Evolutionary conservation across 345 rosid species (phyloP), one percentile per base, ranked within the genome.

Genomic region (Rhizophora mangle): DNA sequence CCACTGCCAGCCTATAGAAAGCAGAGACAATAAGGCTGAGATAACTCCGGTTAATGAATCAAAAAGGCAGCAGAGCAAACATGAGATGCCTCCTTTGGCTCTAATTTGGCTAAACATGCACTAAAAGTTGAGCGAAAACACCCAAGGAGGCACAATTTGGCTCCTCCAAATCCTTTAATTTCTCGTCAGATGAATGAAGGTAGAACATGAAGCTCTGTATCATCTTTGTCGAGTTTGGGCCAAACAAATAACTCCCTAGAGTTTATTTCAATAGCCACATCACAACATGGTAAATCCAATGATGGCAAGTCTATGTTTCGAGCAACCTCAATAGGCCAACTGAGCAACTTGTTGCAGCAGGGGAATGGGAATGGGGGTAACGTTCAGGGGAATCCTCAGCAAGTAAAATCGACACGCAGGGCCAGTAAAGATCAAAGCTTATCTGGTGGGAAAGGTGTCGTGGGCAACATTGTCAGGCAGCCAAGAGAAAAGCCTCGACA

Each of bases 401-500:
- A 77, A 15, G 64, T 10, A 39, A 71, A 31, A 26, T 67, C 74
- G 57, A 70, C 55, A 30, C 58, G 75, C 11, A 76, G 68, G 47
- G 47, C 83, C 10, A 81, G 72, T 74, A 56, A 70, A 68, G 78
- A 72, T 26, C 65, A 58, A 49, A 59, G 71, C 31, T 80, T 70
- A 65, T 75, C 68, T 47, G 79, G 84, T 24, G 55, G 62, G 3
- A 75, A 72, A 63, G 78, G 87, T 49, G 72, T 79, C 4, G 83
- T 86, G 93, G 96, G 93, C 11, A 90, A 90, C 82, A 90, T 90
- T 54, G 75, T 86, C 70, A 84, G 83, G 82, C 84, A 84, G 68
- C 73, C 85, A 0, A 53, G 85, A 21, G 70, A 75, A 15, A 83
- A 81, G 69, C 16, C 69, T 62, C 65, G 59, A 60, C 68, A 55